Evolutionary conservation across 331 rosid species (phyloP).

Genomic region (Ulmus americana): DNA sequence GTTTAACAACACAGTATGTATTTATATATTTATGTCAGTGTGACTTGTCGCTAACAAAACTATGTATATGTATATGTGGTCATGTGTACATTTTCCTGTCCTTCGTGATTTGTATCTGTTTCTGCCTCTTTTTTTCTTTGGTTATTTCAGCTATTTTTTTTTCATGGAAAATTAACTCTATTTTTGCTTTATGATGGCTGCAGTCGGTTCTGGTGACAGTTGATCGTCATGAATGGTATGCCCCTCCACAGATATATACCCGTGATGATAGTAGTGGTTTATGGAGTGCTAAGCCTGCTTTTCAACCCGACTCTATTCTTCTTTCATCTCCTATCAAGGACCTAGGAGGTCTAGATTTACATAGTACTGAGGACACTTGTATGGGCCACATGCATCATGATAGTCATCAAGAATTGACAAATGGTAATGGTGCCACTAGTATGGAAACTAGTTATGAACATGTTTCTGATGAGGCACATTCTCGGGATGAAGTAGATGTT

Average conservation of each 20-base stretch:
- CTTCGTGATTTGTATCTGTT: background rate
- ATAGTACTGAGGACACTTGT: slow-evolving; percentile 34
- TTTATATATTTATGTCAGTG: too few species aligned
- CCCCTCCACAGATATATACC: slow-evolving; percentile 87
- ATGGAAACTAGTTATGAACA: slow-evolving; percentile 76
- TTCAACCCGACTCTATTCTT: slow-evolving; percentile 35
- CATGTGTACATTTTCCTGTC: background rate
- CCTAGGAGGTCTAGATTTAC: slow-evolving; percentile 37
- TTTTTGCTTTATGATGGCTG: slow-evolving; percentile 30
- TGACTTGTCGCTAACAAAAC: too few species aligned
- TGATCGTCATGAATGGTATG: slow-evolving; percentile 96
- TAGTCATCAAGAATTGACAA: slow-evolving; percentile 44
- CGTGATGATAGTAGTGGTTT: slow-evolving; percentile 83
- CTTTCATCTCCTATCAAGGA: slow-evolving; percentile 42
- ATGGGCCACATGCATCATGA: slow-evolving; percentile 36
- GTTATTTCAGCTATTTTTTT: slow-evolving; percentile 7
- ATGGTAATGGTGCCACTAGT: slow-evolving; percentile 57
- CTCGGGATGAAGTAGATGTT: slow-evolving; percentile 51
- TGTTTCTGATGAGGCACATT: slow-evolving; percentile 36
- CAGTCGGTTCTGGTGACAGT: slow-evolving; percentile 92
- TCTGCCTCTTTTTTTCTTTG: background rate
- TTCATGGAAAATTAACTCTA: background rate
- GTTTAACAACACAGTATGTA: too few species aligned
- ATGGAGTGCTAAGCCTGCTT: slow-evolving; percentile 74
- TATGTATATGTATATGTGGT: too few species aligned